These are phyloP conservation scores for Candida arabinofermentans DNA, from an alignment of 805 yeast species.

Conservation along the genomic window DNA sequence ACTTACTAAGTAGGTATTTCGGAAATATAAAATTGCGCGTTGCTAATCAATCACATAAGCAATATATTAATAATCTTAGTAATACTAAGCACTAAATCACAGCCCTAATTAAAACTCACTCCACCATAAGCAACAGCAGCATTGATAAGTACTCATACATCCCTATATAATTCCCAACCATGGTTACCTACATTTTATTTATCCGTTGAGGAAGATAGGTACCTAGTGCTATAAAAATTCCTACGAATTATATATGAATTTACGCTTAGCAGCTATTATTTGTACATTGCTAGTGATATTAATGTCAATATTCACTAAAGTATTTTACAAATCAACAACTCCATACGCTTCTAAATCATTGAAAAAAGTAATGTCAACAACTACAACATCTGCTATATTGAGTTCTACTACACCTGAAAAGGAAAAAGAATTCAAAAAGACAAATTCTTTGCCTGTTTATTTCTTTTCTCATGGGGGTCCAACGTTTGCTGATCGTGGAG, in stretches of 20 bases:
- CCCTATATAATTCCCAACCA: no score
- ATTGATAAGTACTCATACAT: no score
- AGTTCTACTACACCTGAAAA: background rate
- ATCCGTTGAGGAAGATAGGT: no score
- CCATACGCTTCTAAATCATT: background rate
- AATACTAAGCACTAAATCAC: no score
- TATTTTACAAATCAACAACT: background rate
- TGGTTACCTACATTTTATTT: no score
- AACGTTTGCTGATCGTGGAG: slow-evolving; percentile 59
- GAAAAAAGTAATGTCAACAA: background rate
- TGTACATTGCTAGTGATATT: slow-evolving; percentile 7
- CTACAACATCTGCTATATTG: background rate
- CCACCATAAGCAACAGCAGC: no score
- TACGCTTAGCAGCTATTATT: slow-evolving; percentile 3
- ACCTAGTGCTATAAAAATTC: background rate
- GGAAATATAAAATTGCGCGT: no score
- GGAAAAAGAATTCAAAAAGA: slow-evolving; percentile 8
- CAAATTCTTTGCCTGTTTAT: slow-evolving; percentile 45
- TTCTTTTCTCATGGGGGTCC: slow-evolving; percentile 87
- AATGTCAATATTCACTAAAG: slow-evolving; percentile 13
- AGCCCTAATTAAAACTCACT: no score
- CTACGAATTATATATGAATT: slow-evolving; percentile 3
- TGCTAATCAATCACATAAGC: no score
- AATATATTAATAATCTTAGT: no score
- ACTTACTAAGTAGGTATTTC: no score